Conservation (phyloP, 2,329 filamentous ascomycete species). For the Remersonia thermophila region DNA sequence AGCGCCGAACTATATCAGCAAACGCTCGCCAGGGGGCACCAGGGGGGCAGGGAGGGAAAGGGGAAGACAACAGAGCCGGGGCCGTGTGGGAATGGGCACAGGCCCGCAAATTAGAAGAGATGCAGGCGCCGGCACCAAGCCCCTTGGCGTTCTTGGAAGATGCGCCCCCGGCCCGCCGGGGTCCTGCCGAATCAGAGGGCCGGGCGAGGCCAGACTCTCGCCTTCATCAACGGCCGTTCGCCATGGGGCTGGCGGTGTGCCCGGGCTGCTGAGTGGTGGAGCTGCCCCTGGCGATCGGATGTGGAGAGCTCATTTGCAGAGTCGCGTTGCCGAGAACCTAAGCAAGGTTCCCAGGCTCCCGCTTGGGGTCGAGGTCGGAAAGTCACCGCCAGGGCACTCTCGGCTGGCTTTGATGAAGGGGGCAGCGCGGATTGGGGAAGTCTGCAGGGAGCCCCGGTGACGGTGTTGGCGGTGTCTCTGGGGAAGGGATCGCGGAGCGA, state of each 20-base stretch:
- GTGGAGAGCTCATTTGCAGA: conserved; percentile 17
- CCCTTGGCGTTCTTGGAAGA: conserved; percentile 15
- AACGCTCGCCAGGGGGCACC: conserved; percentile 22
- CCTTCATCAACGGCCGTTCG: conserved; percentile 2
- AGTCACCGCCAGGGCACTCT: neutral
- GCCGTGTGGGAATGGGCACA: conserved; percentile 12
- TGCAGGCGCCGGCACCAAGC: conserved; percentile 12
- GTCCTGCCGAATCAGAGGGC: conserved; percentile 10
- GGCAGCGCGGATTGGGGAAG: neutral
- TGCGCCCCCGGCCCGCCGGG: conserved; percentile 8
- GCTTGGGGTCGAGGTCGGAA: neutral
- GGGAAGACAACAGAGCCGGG: conserved; percentile 24
- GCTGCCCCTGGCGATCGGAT: conserved; percentile 4
- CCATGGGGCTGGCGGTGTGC: conserved; percentile 9
- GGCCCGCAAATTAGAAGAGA: conserved; percentile 26
- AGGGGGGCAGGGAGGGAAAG: conserved; percentile 24
- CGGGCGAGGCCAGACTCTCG: neutral
- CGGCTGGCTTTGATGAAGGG: too few species aligned
- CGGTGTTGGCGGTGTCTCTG: neutral
- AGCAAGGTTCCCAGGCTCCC: too few species aligned
- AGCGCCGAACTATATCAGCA: conserved; percentile 41
- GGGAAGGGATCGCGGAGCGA: too few species aligned
- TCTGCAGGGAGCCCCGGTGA: neutral
- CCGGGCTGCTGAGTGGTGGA: conserved; percentile 13
- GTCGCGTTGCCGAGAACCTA: conserved; percentile 8